Base-by-base conservation (phyloP, 2,329 filamentous ascomycete species). In the Aspergillus niger region DNA sequence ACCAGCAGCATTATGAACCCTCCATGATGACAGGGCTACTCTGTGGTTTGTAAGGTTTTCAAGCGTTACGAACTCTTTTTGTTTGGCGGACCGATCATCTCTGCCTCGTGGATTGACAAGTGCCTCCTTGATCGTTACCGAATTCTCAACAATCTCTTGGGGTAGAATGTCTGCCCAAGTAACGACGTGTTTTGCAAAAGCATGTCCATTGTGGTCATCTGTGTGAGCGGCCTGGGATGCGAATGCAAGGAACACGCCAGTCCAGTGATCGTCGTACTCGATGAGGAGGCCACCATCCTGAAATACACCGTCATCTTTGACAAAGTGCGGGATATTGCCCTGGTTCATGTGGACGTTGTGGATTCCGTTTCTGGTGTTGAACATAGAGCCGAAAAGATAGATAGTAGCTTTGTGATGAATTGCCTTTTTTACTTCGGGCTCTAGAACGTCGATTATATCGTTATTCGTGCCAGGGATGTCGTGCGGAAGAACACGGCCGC, bases 381-480 rank as follows among this genome's bases (percentile, higher is more conserved):
- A 66, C 22, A 30, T 26, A 0, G 51, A 60, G 2, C 65, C 65
- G 41, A 63, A 67, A 0, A 67, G 2, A n/a, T 65, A 67, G 5
- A 65, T 44, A 5, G 51, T 32, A 8, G 63, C 59, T 1, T 58
- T n/a, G 2, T 62, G 5, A 1, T 55, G 38, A 10, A 67, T 59
- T 3, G 63, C 57, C 3, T 58, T n/a, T 15, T 61, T 22, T 5
- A 67, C 8, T 11, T 61, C 50, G 13, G 65, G 65, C 30, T 58
- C 60, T 8, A 67, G 48, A 1, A 62, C 56, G 22, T 65, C 60
- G 6, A 65, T 49, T 71, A 83, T 41, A 74, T 78, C 67, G 81
- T 59, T 69, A 22, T 67, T 58, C 1, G 55, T 56, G 1, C 68
- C 65, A n/a, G 49, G 24, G 44, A 62, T 57, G 30, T 66, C 61